phyloP scores from a whole-genome alignment of 768 basidiomycete genomes.

The Mycena olivaceomarginata region DNA sequence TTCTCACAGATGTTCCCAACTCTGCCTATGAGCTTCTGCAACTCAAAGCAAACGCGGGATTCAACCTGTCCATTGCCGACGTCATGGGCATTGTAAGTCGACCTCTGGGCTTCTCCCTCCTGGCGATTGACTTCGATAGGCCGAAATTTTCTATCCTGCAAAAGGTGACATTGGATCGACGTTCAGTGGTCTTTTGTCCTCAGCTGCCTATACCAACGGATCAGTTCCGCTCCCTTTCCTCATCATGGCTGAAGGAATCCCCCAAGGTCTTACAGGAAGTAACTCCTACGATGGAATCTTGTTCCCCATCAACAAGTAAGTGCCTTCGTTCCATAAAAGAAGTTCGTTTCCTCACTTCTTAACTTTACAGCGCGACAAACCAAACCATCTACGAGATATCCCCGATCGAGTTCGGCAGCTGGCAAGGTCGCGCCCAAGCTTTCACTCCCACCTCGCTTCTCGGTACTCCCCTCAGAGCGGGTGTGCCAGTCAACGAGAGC shows the following conservation, averaged over 20 bases:
- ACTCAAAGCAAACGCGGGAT: conserved; percentile 28
- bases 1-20: neutral
- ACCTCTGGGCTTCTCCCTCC: neutral
- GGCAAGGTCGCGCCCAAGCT: conserved; percentile 28
- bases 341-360: neutral
- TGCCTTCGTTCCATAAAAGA: neutral
- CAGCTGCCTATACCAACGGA: conserved; percentile 25
- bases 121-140: neutral
- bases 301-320: conserved; percentile 27
- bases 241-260: conserved; percentile 31
- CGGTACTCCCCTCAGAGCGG: conserved; percentile 25
- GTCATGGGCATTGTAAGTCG: neutral
- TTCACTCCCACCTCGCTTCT: conserved; percentile 31
- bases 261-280: conserved; percentile 22
- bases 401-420: conserved; percentile 20
- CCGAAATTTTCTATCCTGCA: conserved; percentile 11
- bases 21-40: conserved; percentile 25
- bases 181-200: conserved; percentile 20
- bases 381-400: conserved; percentile 30
- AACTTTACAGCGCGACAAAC: conserved; percentile 26
- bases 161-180: neutral
- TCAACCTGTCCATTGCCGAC: conserved; percentile 20
- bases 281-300: conserved; percentile 28
- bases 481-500: conserved; percentile 22
- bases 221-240: conserved; percentile 33